Conservation (phyloP, 2,329 filamentous ascomycete species). For the Paraconiothyrium sp. region DNA sequence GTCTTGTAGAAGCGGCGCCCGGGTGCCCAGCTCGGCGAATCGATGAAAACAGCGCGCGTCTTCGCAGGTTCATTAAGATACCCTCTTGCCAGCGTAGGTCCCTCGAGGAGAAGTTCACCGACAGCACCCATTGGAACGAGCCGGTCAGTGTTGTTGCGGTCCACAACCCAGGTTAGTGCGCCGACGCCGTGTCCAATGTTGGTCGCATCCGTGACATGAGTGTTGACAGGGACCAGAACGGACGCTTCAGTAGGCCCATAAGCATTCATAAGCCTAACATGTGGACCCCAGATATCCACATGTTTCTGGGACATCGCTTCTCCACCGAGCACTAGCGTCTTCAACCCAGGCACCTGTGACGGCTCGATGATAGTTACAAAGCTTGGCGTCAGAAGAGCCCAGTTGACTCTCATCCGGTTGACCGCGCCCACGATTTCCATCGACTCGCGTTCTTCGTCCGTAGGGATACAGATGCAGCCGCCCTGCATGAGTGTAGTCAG, state of each 20-base stretch:
- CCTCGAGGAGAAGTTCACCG: slow-evolving; percentile 65
- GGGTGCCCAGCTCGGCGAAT: slow-evolving; percentile 21
- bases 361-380: slow-evolving; percentile 26
- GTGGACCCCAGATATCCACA: background rate
- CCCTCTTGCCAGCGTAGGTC: slow-evolving; percentile 52
- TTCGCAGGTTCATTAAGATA: slow-evolving; percentile 31
- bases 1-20: slow-evolving; percentile 28
- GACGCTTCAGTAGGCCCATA: slow-evolving; percentile 24
- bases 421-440: slow-evolving; percentile 61
- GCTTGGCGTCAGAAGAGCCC: slow-evolving; percentile 14
- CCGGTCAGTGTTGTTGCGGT: slow-evolving; percentile 10
- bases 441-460: slow-evolving; percentile 59
- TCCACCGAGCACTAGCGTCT: slow-evolving; percentile 52
- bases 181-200: slow-evolving; percentile 57
- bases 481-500: slow-evolving; percentile 66
- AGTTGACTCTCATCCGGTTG: slow-evolving; percentile 22
- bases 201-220: slow-evolving; percentile 17
- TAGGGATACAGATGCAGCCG: slow-evolving; percentile 68
- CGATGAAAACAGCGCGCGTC: slow-evolving; percentile 29
- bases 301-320: slow-evolving; percentile 40
- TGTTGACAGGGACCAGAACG: slow-evolving; percentile 19
- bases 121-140: slow-evolving; percentile 24
- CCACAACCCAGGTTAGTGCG: slow-evolving; percentile 61
- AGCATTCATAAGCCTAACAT: slow-evolving; percentile 2
- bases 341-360: slow-evolving; percentile 50